A percentile compares a stretch with the other conserved stretches of the same genome.
phyloP scores from a whole-genome alignment of 805 yeast genomes.

The Hanseniaspora taiwanica region DNA sequence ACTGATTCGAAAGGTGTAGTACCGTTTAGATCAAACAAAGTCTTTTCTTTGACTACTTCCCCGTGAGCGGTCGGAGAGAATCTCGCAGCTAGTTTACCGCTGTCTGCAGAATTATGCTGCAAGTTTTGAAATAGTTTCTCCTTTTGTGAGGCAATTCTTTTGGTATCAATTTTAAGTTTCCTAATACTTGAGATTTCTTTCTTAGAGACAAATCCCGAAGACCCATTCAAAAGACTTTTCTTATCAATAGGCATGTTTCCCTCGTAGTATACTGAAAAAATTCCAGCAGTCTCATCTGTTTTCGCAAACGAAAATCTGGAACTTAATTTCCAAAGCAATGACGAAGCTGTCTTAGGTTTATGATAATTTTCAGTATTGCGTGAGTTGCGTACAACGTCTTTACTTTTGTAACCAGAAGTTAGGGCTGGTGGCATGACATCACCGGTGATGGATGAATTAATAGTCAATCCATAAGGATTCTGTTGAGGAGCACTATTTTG shows the following conservation, averaged over 20 bases:
- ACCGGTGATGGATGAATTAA: not conserved
- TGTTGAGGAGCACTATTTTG: no score
- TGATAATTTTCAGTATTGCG: not conserved
- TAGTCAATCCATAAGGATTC: not conserved
- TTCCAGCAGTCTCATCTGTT: no score
- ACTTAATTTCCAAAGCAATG: not conserved
- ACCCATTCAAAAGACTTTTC: not conserved
- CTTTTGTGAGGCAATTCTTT: conserved; percentile 31
- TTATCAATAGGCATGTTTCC: no score
- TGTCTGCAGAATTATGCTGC: not conserved
- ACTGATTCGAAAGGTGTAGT: no score
- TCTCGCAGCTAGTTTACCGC: no score
- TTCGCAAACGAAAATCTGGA: not conserved
- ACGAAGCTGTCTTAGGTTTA: not conserved
- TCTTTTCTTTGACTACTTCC: no score
- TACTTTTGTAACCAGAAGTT: not conserved
- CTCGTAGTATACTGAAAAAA: no score
- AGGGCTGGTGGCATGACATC: not conserved
- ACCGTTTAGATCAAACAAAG: no score
- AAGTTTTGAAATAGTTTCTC: conserved; percentile 20
- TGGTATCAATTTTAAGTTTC: conserved; percentile 28
- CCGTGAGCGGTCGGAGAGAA: no score
- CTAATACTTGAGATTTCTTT: conserved; percentile 20
- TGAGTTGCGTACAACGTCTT: not conserved
- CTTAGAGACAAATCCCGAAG: no score